Conservation (phyloP, 148 eudicot species). For the Fagopyrum tataricum region DNA sequence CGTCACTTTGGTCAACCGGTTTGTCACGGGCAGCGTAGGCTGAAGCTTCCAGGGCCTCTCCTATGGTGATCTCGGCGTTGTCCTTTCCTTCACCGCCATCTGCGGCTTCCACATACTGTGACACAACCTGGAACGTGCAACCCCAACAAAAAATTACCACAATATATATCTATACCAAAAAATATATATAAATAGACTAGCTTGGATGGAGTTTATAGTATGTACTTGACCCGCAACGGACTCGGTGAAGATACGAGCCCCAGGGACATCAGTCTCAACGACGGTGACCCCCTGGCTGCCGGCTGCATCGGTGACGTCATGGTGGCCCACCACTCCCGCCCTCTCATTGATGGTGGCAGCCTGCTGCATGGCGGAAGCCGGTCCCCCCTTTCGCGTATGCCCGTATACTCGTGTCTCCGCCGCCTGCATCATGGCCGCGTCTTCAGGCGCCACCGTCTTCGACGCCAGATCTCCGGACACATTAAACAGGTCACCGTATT, state of each 20-base stretch:
- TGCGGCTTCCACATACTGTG: neutral
- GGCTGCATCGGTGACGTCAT: conserved; percentile 29
- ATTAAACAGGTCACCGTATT: conserved; percentile 60
- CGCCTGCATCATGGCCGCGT: conserved; percentile 63
- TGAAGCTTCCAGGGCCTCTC: conserved; percentile 73
- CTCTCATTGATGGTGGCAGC: conserved; percentile 53
- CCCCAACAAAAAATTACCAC: neutral
- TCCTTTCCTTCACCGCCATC: neutral
- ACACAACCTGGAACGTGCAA: neutral
- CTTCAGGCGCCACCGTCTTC: conserved; percentile 45
- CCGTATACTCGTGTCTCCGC: conserved; percentile 48
- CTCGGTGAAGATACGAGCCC: conserved; percentile 47
- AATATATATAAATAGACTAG: too few species aligned
- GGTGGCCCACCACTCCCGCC: conserved; percentile 42
- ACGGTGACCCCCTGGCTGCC: conserved; percentile 41
- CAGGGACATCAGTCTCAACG: conserved; percentile 36
- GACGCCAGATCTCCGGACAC: conserved; percentile 57
- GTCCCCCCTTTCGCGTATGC: conserved; percentile 44
- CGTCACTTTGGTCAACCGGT: conserved; percentile 60
- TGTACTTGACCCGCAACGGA: conserved; percentile 57
- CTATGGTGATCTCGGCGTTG: conserved; percentile 40
- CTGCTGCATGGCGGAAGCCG: conserved; percentile 54
- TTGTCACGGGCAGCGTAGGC: conserved; percentile 50
- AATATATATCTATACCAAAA: too few species aligned
- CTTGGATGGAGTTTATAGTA: neutral